Evolutionary conservation across 345 rosid species (phyloP), one percentile per base, ranked within the genome.

Genomic region (Linum tenue): DNA sequence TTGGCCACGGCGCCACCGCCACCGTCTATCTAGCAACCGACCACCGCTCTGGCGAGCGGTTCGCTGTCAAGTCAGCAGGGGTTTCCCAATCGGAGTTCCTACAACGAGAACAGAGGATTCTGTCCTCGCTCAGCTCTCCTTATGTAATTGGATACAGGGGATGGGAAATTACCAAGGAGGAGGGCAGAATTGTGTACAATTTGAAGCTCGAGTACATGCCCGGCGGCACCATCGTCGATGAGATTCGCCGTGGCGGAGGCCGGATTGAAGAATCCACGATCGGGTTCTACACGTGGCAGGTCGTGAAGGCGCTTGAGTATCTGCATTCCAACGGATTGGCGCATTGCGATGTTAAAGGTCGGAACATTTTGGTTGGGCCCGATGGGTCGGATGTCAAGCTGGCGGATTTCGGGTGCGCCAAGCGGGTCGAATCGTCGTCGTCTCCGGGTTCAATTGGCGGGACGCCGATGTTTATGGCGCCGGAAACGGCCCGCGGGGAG

Each of bases 401-500:
- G 44, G 87, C 80, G 7, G 95, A 90, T 64, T 86, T 90, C 67
- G 97, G 97, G 3, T 87, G 95, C 41, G 87, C 95, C 1, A 87
- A 69, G 81, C 59, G 65, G 65, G 56, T 80, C 41, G 70, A 66
- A 0, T 63, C 43, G 35, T 12, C 31, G 1, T 22, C 31, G 31
- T 22, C 48, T 35, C 72, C 71, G 61, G 75, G 44, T 2, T 66
- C 72, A 57, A 76, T 85, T 22, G 67, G 75, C 4, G 92, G 97
- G 42, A 84, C 90, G 2, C 92, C 90, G 42, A 80, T 75, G 73
- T 90, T 83, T 65, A 90, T 87, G 97, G 86, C 92, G 0, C 92
- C 97, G 0, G 95, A 90, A 81, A 90, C 75, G 76, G 95, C 95
- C 62, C 88, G 92, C 67, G 95, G 95, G 40, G 90, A 83, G 55